Evolutionary conservation across 108 stramenopile genomes (phyloP).

Genomic region (Skeletonema costatum): DNA sequence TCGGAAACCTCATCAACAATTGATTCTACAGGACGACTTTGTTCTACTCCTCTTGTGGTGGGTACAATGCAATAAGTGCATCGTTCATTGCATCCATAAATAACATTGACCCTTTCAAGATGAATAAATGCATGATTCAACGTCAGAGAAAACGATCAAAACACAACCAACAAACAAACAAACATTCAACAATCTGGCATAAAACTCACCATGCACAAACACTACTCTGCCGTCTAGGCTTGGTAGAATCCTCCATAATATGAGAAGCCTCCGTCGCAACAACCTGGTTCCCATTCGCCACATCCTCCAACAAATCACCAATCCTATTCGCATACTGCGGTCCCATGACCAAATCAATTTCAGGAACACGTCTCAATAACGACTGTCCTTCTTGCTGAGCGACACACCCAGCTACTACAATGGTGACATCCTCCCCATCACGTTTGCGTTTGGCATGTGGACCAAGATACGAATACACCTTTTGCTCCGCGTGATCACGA

Average conservation of each 20-base stretch:
- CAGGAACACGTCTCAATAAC: conserved; percentile 77
- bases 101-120: conserved; percentile 82
- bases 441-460: conserved; percentile 66
- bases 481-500: conserved; percentile 97
- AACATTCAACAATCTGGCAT: not conserved
- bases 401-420: conserved; percentile 90
- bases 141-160: not conserved
- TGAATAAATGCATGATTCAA: not conserved
- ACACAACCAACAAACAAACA: not conserved
- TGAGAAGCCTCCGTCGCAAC: conserved; percentile 94
- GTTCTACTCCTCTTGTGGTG: conserved; percentile 94
- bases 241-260: conserved; percentile 95
- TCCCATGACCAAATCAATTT: conserved; percentile 90
- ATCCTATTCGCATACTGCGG: conserved; percentile 97
- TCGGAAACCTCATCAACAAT: conserved; percentile 90
- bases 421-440: conserved; percentile 74
- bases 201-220: conserved; percentile 79
- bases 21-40: conserved; percentile 87
- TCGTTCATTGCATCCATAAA: conserved; percentile 96
- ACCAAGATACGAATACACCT: conserved; percentile 82
- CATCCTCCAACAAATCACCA: conserved; percentile 92
- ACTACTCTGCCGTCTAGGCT: conserved; percentile 80
- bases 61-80: conserved; percentile 99
- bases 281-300: conserved; percentile 92
- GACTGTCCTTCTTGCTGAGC: conserved; percentile 90